Base-by-base conservation (phyloP, 2,329 filamentous ascomycete genomes). In the Talaromyces atroroseus region DNA sequence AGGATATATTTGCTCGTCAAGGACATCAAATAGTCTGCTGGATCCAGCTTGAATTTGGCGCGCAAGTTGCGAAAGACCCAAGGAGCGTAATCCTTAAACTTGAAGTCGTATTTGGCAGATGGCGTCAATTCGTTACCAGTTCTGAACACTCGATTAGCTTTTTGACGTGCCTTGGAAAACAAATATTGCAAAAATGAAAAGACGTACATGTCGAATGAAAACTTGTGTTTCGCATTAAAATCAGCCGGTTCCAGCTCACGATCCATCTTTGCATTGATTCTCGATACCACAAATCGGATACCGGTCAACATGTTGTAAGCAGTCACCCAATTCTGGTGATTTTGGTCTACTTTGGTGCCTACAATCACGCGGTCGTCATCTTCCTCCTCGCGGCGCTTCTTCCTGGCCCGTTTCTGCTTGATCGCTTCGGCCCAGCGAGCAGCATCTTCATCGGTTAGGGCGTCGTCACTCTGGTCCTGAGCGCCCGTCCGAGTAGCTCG, bases 291-390 rank as follows among this genome's bases (percentile, higher is more conserved):
- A 66, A 97, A 96, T 56, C 94, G 91, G 70, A 99, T 99, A 61
- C 94, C 94, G 40, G 94, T 99, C 76, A 99, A 82, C 94, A 99
- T 99, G 74, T 99, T 99, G 78, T 99, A 99, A 58, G 94, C 94
- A 1, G 91, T 96, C 46, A 95, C 91, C 86, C 89, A 99, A 73
- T 97, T 97, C 63, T 90, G 89, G 72, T 99, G 94, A 66, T 90
- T 89, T 77, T 97, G 92, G 70, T 99, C 94, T 52, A 99, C 94
- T 76, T 96, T 97, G 58, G 90, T 99, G 58, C 94, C 94, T 18
- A 99, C 92, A 32, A 97, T 82, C 10, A 99, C 92, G 26, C 82
- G 75, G 60, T 92, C 85, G 66, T 97, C 92, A 59, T 97, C 94
- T 62, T 96, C 91, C 64, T 96, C 87, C 60, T 96, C 92, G 67